Conservation (phyloP, 176 grass and related monocot genomes). For the Triticum aestivum region IWGSC_CS_RefSeq_v2.1 NC_057802.1:104168814-104169313, state of each 20-base stretch:
- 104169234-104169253: not conserved
- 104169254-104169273: not conserved
- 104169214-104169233: not conserved
- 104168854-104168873: constrained; percentile 82
- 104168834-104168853: constrained; percentile 76
- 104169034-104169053: too few relatives aligned
- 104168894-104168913: constrained; percentile 79
- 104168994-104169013: constrained; percentile 88
- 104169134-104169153: constrained; percentile 15
- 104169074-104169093: constrained; percentile 6
- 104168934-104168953: constrained; percentile 5
- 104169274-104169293: not conserved
- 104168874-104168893: constrained; percentile 76
- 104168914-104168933: constrained; percentile 49
- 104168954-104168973: constrained; percentile 17
- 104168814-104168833: constrained; percentile 96
- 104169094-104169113: constrained; percentile 55
- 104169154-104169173: constrained; percentile 51
- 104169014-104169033: constrained; percentile 41
- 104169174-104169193: constrained; percentile 76
- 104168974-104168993: constrained; percentile 69
- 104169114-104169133: constrained; percentile 63
- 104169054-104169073: not conserved
- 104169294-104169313: too few relatives aligned
- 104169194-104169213: constrained; percentile 90